These are phyloP conservation scores for Aegle marmelos DNA, from an alignment of 345 rosid species.

Conservation along the genomic window DNA sequence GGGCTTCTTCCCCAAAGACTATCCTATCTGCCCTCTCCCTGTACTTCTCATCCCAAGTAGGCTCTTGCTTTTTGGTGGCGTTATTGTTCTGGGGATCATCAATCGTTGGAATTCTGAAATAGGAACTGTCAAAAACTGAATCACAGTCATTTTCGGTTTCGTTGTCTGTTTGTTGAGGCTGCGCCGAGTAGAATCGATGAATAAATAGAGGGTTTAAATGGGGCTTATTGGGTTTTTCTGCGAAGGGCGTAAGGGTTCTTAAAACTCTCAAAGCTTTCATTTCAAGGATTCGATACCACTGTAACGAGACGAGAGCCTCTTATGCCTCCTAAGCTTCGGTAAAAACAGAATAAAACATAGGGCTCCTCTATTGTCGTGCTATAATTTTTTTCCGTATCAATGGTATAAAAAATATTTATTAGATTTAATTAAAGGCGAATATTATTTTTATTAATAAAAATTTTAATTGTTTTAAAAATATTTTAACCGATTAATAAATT, in stretches of 20 bases:
- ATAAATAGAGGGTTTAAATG: slow-evolving; percentile 17
- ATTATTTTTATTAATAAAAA: no score
- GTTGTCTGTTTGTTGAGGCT: slow-evolving; percentile 36
- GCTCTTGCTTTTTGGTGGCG: slow-evolving; percentile 22
- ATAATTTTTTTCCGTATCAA: no score
- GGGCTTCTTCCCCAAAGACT: slow-evolving; percentile 48
- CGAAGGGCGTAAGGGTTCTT: slow-evolving; percentile 17
- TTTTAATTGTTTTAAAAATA: no score
- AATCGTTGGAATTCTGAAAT: slow-evolving; percentile 32
- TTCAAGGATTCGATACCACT: neutral
- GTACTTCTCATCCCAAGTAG: slow-evolving; percentile 65
- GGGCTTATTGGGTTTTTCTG: slow-evolving; percentile 21
- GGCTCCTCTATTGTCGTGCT: no score
- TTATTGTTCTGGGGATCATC: slow-evolving; percentile 8
- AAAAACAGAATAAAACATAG: no score
- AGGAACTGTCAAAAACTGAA: slow-evolving; percentile 55
- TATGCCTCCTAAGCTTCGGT: neutral
- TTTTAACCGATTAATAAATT: no score
- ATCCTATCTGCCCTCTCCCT: slow-evolving; percentile 52
- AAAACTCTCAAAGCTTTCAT: slow-evolving; percentile 55
- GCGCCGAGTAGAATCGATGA: slow-evolving; percentile 56
- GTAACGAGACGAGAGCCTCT: neutral
- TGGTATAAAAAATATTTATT: no score
- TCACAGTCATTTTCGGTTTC: slow-evolving; percentile 29
- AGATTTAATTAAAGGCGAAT: no score